These are phyloP conservation scores for Pyrenopolyporus hunteri DNA, from an alignment of 495 filamentous ascomycete species.

Conservation along the genomic window DNA sequence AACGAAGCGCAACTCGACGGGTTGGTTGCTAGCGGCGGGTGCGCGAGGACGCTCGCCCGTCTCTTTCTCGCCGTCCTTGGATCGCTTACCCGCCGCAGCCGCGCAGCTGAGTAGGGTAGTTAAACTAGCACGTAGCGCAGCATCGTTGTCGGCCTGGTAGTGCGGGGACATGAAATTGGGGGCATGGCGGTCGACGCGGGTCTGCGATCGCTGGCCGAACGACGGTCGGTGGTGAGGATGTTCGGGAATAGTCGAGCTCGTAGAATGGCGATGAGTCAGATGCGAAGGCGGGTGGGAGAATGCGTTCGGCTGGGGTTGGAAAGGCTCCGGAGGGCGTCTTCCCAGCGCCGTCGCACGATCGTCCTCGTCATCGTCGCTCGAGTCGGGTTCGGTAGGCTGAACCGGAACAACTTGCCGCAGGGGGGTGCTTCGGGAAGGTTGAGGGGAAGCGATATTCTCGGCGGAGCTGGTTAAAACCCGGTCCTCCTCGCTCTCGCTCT, in stretches of 20 bases:
- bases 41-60: conserved; percentile 32
- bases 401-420: conserved; percentile 30
- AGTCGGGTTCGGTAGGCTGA: conserved; percentile 57
- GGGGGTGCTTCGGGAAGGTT: conserved; percentile 26
- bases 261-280: conserved; percentile 56
- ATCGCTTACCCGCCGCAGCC: conserved; percentile 81
- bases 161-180: conserved; percentile 74
- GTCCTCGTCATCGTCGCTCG: conserved; percentile 72
- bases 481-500: conserved; percentile 86
- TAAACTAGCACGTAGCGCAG: conserved; percentile 86
- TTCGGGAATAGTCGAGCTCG: conserved; percentile 52
- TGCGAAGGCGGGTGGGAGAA: conserved; percentile 83
- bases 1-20: conserved; percentile 67
- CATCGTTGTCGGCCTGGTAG: conserved; percentile 87
- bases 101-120: conserved; percentile 95
- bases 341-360: conserved; percentile 83
- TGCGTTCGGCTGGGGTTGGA: conserved; percentile 86
- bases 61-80: conserved; percentile 61
- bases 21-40: conserved; percentile 55
- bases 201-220: conserved; percentile 47
- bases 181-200: conserved; percentile 54
- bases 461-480: conserved; percentile 83
- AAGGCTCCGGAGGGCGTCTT: conserved; percentile 61
- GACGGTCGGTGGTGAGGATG: conserved; percentile 51
- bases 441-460: conserved; percentile 64